Evolutionary conservation across 768 basidiomycete species (phyloP).

Genomic region (Rhodotorula graminis): DNA sequence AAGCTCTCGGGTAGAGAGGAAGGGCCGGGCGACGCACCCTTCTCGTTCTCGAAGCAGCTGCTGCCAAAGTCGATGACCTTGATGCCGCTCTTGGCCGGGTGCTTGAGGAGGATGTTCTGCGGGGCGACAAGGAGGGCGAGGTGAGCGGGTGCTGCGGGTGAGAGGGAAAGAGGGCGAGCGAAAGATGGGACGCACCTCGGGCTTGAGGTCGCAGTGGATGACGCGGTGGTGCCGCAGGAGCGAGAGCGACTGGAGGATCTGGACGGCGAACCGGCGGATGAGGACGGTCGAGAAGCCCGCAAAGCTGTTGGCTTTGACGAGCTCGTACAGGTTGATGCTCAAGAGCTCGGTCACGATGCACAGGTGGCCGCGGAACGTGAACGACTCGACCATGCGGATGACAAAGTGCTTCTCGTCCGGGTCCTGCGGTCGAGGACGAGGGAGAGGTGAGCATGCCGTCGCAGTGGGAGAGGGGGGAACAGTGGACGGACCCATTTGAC

Average conservation of each 20-base stretch:
- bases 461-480: neutral
- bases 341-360: conserved; percentile 98
- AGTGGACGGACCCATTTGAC: conserved; percentile 78
- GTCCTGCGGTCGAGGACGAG: conserved; percentile 57
- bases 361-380: conserved; percentile 94
- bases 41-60: conserved; percentile 96
- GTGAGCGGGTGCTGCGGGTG: neutral
- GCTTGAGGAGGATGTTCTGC: conserved; percentile 88
- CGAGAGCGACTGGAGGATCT: conserved; percentile 85
- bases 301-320: conserved; percentile 98
- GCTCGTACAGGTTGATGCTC: conserved; percentile 96
- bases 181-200: conserved; percentile 65
- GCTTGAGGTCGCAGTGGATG: conserved; percentile 97
- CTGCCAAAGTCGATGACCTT: conserved; percentile 99
- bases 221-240: conserved; percentile 95
- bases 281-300: conserved; percentile 94
- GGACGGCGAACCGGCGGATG: conserved; percentile 91
- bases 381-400: conserved; percentile 96
- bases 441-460: too few species aligned
- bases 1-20: conserved; percentile 1
- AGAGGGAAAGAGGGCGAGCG: neutral
- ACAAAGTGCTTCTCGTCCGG: conserved; percentile 94
- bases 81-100: conserved; percentile 91
- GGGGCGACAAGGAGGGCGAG: neutral
- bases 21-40: conserved; percentile 51